Percentiles rank a stretch among this genome's conserved stretches.
Conservation (phyloP, 73 alveolate genomes). For the Durusdinium trenchii region DNA sequence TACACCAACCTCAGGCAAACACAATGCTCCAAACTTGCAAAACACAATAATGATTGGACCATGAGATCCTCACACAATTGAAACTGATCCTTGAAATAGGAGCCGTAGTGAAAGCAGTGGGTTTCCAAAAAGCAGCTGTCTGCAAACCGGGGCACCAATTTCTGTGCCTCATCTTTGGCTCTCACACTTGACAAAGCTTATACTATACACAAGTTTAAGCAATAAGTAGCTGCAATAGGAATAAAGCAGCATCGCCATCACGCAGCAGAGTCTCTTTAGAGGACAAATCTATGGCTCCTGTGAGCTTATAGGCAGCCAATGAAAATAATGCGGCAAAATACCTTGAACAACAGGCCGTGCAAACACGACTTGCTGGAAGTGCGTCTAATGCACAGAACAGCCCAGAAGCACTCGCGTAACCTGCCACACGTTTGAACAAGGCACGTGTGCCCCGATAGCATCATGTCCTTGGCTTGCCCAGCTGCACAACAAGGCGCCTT, state of each 20-base stretch:
- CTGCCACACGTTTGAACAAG: not conserved
- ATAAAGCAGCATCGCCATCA: not conserved
- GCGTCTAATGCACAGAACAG: too few relatives aligned
- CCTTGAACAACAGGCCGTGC: not conserved
- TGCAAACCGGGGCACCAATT: not conserved
- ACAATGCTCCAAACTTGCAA: not conserved
- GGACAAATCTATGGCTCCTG: constrained; percentile 58
- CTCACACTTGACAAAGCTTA: too few relatives aligned
- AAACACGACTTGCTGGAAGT: too few relatives aligned
- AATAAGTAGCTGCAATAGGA: too few relatives aligned
- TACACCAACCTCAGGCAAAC: constrained; percentile 27
- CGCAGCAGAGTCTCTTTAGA: not conserved
- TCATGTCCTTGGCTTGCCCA: constrained; percentile 53
- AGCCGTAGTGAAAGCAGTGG: not conserved
- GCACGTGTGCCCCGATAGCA: constrained; percentile 63
- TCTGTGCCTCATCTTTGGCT: not conserved
- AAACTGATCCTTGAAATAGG: not conserved
- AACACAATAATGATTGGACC: too few relatives aligned
- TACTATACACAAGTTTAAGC: too few relatives aligned
- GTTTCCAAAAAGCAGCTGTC: not conserved
- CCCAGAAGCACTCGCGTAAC: not conserved
- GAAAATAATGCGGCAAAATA: constrained; percentile 59
- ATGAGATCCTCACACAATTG: not conserved
- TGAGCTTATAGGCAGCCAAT: constrained; percentile 67
- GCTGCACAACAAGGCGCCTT: too few relatives aligned